A percentile compares a stretch with the other conserved stretches of the same genome.
phyloP scores from a whole-genome alignment of 2,329 filamentous ascomycete genomes.

The Alternaria sp. region DNA sequence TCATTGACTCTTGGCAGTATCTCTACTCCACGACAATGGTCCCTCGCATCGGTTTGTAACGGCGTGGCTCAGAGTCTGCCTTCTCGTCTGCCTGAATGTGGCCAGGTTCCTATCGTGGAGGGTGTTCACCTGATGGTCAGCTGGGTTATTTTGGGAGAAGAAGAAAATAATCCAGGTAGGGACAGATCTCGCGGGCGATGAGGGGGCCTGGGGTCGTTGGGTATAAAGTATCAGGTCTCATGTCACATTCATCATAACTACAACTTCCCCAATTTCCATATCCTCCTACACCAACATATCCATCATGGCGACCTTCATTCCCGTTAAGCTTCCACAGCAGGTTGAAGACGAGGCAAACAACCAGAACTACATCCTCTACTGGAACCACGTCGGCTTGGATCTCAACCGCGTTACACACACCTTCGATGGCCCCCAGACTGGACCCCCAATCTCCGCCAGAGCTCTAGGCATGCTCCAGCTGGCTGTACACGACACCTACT shows the following conservation, averaged over 20 bases:
- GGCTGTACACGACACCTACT: conserved; percentile 36
- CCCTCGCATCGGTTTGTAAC: background rate
- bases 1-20: background rate
- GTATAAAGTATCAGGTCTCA: background rate
- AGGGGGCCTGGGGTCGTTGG: background rate
- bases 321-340: conserved; percentile 10
- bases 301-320: conserved; percentile 1
- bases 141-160: background rate
- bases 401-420: conserved; percentile 20
- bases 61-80: conserved; percentile 1
- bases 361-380: conserved; percentile 20
- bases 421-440: conserved; percentile 16
- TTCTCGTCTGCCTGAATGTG: background rate
- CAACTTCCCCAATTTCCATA: background rate
- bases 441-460: conserved; percentile 18
- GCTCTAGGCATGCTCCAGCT: conserved; percentile 31
- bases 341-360: conserved; percentile 16
- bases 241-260: background rate
- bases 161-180: background rate
- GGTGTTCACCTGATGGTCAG: conserved; percentile 1
- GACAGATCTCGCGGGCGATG: background rate
- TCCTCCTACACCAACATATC: background rate
- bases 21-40: conserved; percentile 1
- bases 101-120: background rate
- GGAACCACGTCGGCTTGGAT: conserved; percentile 18